phyloP scores from a whole-genome alignment of 31 red algal species.

The Asparagopsis taxiformis region DNA sequence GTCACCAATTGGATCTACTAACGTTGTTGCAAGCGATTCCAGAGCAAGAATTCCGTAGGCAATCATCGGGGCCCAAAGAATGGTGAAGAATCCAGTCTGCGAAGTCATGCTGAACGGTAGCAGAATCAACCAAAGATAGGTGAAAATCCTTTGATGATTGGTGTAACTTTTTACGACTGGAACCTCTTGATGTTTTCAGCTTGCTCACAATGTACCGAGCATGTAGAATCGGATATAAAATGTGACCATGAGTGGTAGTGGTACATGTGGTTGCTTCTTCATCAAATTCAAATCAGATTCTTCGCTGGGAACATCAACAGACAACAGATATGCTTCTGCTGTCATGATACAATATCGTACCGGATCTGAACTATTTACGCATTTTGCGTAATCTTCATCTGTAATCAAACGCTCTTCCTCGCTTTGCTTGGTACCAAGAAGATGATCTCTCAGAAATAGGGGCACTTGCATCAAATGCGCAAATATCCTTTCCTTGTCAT shows the following conservation, averaged over 20 bases:
- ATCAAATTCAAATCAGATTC: neutral
- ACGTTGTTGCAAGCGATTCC: too few species aligned
- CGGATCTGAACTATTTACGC: neutral
- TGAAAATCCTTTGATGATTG: too few species aligned
- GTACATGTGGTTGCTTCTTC: too few species aligned
- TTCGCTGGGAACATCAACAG: neutral
- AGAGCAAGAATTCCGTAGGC: slow-evolving; percentile 43
- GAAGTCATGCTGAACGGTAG: too few species aligned
- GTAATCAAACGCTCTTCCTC: too few species aligned
- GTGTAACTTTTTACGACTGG: slow-evolving; percentile 38
- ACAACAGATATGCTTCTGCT: too few species aligned
- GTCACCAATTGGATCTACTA: too few species aligned
- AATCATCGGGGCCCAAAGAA: slow-evolving; percentile 42
- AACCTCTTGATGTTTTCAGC: slow-evolving; percentile 23
- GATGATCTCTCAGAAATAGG: neutral
- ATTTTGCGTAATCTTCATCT: slow-evolving; percentile 17
- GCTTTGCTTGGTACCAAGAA: too few species aligned
- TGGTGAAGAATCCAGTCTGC: slow-evolving; percentile 45
- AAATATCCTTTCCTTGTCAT: slow-evolving; percentile 11
- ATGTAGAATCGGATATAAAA: neutral
- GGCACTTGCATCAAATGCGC: slow-evolving; percentile 2
- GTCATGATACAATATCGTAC: slow-evolving; percentile 12
- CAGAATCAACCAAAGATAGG: too few species aligned
- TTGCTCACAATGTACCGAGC: slow-evolving; percentile 11
- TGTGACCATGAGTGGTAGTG: too few species aligned